phyloP scores from a whole-genome alignment of 2,329 filamentous ascomycete species.

The Fusarium oligoseptatum region DNA sequence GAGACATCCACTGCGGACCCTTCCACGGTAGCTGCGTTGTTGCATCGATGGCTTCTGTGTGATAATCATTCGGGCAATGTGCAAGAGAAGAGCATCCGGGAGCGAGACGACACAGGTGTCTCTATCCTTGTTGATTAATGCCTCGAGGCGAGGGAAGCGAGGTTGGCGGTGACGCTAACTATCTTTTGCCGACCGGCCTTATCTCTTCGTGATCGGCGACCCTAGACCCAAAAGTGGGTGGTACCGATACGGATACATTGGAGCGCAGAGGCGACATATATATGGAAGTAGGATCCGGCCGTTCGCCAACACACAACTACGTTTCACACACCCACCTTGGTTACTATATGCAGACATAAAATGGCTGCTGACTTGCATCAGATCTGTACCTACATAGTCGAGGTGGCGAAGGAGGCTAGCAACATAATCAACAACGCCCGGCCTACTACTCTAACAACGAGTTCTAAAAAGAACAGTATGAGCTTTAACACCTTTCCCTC shows the following conservation, averaged over 20 bases:
- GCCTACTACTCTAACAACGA: not conserved
- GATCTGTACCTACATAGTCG: not conserved
- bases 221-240: not conserved
- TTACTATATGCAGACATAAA: not conserved
- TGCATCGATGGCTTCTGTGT: not conserved
- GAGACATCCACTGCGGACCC: conserved; percentile 40
- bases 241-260: not conserved
- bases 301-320: too few species aligned
- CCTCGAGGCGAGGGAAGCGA: not conserved
- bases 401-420: not conserved
- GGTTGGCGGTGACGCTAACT: not conserved
- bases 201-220: not conserved
- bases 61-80: too few species aligned
- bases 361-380: not conserved
- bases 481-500: too few species aligned
- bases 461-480: not conserved
- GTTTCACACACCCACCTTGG: too few species aligned
- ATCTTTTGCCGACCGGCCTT: not conserved
- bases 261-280: too few species aligned
- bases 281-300: too few species aligned
- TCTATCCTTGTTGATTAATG: not conserved
- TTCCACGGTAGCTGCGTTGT: conserved; percentile 39
- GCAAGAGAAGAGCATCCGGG: not conserved
- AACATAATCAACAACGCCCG: not conserved
- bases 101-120: not conserved